A percentile compares a stretch with the other conserved stretches of the same genome.
Evolutionary conservation across 2,329 filamentous ascomycete species (phyloP).

Genomic region (Aspergillus hiratsukae): DNA sequence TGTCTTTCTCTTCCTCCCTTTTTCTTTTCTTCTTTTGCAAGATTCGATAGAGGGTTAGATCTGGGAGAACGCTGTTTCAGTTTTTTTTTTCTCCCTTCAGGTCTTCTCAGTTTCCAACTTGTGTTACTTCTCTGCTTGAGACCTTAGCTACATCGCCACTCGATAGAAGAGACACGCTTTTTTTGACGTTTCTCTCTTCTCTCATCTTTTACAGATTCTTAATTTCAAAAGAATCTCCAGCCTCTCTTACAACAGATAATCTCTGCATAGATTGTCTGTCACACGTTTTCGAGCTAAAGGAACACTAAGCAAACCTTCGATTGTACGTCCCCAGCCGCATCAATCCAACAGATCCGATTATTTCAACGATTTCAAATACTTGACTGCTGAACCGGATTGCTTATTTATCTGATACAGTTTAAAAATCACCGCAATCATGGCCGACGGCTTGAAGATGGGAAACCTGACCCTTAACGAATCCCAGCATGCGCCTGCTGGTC

Average conservation of each 20-base stretch:
- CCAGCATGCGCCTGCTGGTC: slow-evolving; percentile 51
- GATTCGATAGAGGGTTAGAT: slow-evolving; percentile 24
- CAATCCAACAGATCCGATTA: not conserved
- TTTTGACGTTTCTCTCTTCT: slow-evolving; percentile 23
- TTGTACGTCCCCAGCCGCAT: not conserved
- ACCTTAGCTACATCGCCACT: slow-evolving; percentile 16
- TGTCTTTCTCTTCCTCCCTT: slow-evolving; percentile 7
- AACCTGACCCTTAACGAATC: slow-evolving; percentile 54
- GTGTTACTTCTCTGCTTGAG: slow-evolving; percentile 3
- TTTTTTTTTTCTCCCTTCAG: slow-evolving; percentile 20
- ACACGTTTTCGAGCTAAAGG: slow-evolving; percentile 1
- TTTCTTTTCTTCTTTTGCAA: slow-evolving; percentile 18
- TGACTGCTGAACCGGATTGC: slow-evolving; percentile 12
- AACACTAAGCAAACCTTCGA: not conserved
- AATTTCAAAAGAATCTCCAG: slow-evolving; percentile 12
- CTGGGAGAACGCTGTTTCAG: slow-evolving; percentile 19
- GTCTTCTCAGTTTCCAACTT: slow-evolving; percentile 20
- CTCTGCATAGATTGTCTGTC: not conserved
- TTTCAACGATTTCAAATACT: slow-evolving; percentile 8
- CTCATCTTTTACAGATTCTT: slow-evolving; percentile 13
- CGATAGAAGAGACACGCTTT: slow-evolving; percentile 16
- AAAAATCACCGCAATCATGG: slow-evolving; percentile 31
- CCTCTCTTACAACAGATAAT: slow-evolving; percentile 2
- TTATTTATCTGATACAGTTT: slow-evolving; percentile 3
- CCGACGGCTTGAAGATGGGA: slow-evolving; percentile 39